phyloP scores from a whole-genome alignment of 2,329 filamentous ascomycete species.

The Ilyonectria destructans region DNA sequence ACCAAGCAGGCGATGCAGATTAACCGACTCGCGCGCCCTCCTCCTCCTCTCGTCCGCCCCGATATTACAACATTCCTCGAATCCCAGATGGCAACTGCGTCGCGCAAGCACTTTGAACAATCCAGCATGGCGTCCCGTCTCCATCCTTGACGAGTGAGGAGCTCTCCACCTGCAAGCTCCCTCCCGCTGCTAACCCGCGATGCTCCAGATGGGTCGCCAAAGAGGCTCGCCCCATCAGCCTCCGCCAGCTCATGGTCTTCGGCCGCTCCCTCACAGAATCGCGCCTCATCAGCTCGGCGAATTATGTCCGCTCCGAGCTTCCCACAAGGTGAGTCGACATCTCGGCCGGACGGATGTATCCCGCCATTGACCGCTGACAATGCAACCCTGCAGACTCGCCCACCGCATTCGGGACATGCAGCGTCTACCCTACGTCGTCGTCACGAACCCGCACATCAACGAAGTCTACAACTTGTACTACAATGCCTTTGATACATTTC shows the following conservation, averaged over 20 bases:
- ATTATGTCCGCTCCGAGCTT: constrained; percentile 96
- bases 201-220: constrained; percentile 87
- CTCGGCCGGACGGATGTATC: not conserved
- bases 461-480: constrained; percentile 98
- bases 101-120: constrained; percentile 50
- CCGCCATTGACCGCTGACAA: constrained; percentile 27
- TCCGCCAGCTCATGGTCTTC: constrained; percentile 97
- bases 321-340: constrained; percentile 70
- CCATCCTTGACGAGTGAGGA: constrained; percentile 76
- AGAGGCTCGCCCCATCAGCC: constrained; percentile 94
- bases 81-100: constrained; percentile 39
- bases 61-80: constrained; percentile 6
- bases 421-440: constrained; percentile 93
- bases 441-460: constrained; percentile 94
- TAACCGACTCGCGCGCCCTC: constrained; percentile 45
- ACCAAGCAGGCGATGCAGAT: constrained; percentile 60
- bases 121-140: constrained; percentile 74
- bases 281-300: constrained; percentile 92
- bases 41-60: constrained; percentile 29
- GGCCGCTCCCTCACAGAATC: constrained; percentile 92
- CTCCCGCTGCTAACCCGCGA: constrained; percentile 36
- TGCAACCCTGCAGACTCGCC: constrained; percentile 74
- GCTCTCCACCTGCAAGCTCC: constrained; percentile 23
- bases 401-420: constrained; percentile 98
- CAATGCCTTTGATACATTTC: constrained; percentile 93